Percentiles rank a stretch among this genome's conserved stretches.
phyloP scores from a whole-genome alignment of 345 rosid genomes.

The Brassica rapa region DNA sequence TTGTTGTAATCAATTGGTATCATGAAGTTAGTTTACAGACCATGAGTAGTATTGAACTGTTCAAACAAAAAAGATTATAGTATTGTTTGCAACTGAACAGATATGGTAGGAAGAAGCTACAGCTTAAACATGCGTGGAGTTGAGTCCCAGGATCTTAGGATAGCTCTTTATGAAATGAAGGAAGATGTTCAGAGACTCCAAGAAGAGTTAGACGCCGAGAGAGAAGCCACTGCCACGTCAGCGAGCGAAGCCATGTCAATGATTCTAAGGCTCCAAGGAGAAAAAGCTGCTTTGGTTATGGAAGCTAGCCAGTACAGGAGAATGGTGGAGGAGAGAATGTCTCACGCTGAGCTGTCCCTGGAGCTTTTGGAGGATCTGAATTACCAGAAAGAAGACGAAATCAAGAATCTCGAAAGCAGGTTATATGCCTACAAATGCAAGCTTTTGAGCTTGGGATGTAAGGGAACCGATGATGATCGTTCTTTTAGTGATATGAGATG shows the following conservation, averaged over 20 bases:
- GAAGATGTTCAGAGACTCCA: slow-evolving; percentile 64
- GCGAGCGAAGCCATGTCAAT: slow-evolving; percentile 76
- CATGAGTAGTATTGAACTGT: too few species aligned
- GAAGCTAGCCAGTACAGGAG: slow-evolving; percentile 88
- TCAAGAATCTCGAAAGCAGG: slow-evolving; percentile 66
- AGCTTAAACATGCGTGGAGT: slow-evolving; percentile 32
- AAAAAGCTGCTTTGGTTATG: slow-evolving; percentile 66
- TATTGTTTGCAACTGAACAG: slow-evolving; percentile 4
- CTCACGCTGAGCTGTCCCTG: slow-evolving; percentile 63
- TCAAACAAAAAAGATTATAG: background rate
- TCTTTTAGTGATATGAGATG: background rate
- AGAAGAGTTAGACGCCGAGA: slow-evolving; percentile 67
- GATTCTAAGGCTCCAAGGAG: slow-evolving; percentile 78
- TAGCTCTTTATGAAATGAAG: slow-evolving; percentile 57
- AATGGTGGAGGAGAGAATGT: slow-evolving; percentile 71
- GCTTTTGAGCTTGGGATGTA: slow-evolving; percentile 66
- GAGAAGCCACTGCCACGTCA: slow-evolving; percentile 71
- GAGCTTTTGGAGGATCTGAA: slow-evolving; percentile 60
- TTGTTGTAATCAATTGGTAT: background rate
- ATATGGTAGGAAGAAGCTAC: slow-evolving; percentile 48
- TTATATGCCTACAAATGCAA: slow-evolving; percentile 62
- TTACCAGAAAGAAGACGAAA: slow-evolving; percentile 71
- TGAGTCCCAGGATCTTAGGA: slow-evolving; percentile 44
- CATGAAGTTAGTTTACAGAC: background rate
- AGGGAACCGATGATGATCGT: slow-evolving; percentile 39